Conservation (phyloP, 2,329 filamentous ascomycete genomes). For the Calcarisporium arbuscula region DNA sequence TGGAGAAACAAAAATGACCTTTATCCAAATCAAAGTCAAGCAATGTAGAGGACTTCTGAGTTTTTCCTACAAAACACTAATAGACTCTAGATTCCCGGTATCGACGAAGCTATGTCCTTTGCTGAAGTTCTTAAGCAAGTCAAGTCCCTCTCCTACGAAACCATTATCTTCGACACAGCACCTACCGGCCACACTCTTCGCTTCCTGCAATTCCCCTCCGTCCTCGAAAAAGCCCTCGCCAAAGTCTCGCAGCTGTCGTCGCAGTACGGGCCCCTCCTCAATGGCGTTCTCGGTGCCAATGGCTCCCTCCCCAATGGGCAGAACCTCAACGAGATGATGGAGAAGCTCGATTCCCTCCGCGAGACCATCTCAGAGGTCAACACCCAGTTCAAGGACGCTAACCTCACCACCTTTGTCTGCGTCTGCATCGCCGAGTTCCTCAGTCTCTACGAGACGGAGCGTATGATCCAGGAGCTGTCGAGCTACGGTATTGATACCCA, state of each 20-base stretch:
- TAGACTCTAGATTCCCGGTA: slow-evolving; percentile 96
- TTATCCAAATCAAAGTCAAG: too few species aligned
- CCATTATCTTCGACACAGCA: slow-evolving; percentile 98
- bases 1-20: neutral
- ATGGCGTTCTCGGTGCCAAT: slow-evolving; percentile 79
- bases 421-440: slow-evolving; percentile 98
- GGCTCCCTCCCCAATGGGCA: slow-evolving; percentile 79
- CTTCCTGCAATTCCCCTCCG: slow-evolving; percentile 96
- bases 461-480: slow-evolving; percentile 97
- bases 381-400: slow-evolving; percentile 94
- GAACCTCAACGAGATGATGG: slow-evolving; percentile 83
- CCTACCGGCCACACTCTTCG: slow-evolving; percentile 96
- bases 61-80: too few species aligned
- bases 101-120: slow-evolving; percentile 99
- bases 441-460: slow-evolving; percentile 94
- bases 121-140: slow-evolving; percentile 99
- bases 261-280: slow-evolving; percentile 94
- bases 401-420: slow-evolving; percentile 94
- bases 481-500: slow-evolving; percentile 94
- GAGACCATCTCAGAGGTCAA: slow-evolving; percentile 95
- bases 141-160: slow-evolving; percentile 97
- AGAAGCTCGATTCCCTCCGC: slow-evolving; percentile 89
- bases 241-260: slow-evolving; percentile 91
- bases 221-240: slow-evolving; percentile 96
- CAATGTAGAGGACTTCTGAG: too few species aligned